Percentiles rank a stretch among this genome's conserved stretches.
These are phyloP conservation scores for Dactylonectria macrodidyma DNA, from an alignment of 2,329 filamentous ascomycete genomes.

Conservation along the genomic window DNA sequence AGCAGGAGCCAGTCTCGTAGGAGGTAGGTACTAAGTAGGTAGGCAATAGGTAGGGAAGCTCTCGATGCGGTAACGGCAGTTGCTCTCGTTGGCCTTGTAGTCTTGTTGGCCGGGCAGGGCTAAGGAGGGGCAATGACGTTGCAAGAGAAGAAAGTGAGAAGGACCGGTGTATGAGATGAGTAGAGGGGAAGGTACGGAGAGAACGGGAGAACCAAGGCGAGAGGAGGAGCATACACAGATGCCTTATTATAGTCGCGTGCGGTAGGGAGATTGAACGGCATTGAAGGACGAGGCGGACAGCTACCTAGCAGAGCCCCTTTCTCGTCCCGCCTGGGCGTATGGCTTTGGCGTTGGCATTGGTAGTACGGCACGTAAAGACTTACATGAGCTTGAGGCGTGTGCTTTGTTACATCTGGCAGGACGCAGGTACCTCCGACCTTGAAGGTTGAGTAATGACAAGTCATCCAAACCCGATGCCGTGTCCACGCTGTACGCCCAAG, in stretches of 20 bases:
- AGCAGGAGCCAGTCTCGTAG: constrained; percentile 6
- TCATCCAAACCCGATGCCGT: constrained; percentile 4
- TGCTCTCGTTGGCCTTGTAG: constrained; percentile 4
- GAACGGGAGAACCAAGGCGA: constrained; percentile 20
- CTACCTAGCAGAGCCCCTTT: constrained; percentile 28
- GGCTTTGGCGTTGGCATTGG: neutral
- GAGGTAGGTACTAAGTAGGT: neutral
- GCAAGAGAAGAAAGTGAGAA: constrained; percentile 10
- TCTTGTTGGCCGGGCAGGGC: constrained; percentile 15
- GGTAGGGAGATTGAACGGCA: constrained; percentile 19
- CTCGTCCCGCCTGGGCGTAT: neutral
- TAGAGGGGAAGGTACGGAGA: constrained; percentile 11
- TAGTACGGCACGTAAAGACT: neutral
- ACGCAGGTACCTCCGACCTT: constrained; percentile 21
- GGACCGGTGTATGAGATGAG: constrained; percentile 5
- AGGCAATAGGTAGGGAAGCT: neutral
- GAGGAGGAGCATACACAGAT: constrained; percentile 25
- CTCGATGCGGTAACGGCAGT: constrained; percentile 15
- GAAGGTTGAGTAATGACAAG: constrained; percentile 24
- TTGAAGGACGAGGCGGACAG: constrained; percentile 18
- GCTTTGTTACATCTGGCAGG: constrained; percentile 19
- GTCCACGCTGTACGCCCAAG: neutral
- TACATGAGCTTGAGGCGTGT: constrained; percentile 23
- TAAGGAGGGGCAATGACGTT: constrained; percentile 15
- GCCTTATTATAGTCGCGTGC: constrained; percentile 32